Base-by-base conservation (phyloP, 257 asterid species). In the Solanum chiquidenum region DNA sequence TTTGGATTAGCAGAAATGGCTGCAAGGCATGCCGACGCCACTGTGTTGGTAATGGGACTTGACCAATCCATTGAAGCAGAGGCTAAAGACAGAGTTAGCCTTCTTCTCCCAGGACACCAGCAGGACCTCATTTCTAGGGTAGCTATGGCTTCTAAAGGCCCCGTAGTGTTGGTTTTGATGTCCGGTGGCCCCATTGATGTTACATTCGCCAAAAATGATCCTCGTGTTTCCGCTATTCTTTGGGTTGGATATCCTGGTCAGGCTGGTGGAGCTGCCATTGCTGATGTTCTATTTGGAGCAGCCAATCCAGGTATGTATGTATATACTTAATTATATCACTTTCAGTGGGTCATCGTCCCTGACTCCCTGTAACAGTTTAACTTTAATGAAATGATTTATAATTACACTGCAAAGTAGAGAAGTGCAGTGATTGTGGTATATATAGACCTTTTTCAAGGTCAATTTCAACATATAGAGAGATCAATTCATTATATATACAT, bases 201-300 rank as follows among this genome's bases (percentile, higher is more conserved):
- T 75, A 83, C 98, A 71, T 95, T 97, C 71, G 99, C 98, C 12
- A 93, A 93, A 87, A 87, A 91, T 66, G 93, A 97, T 85, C 98
- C 96, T 1, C 91, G 91, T n/a, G 86, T 97, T 42, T 87, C 93
- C 0, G 96, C 93, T 64, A 95, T 95, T 29, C 6, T 97, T 23
- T 97, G 99, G 99, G 98, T 88, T 68, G 99, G 99, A 9, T 97
- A 95, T 74, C 99, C 99, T 23, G 98, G 99, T 21, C 98, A 97
- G 55, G 98, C 98, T 8, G 99, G 99, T 31, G 98, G 98, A 2
- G 86, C 95, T 35, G 98, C 98, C 55, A 94, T 95, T 86, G 98
- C 98, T 69, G 98, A 97, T 92, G 90, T 97, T 13, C 25, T 97
- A 80, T 97, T 91, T 88, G 99, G 99, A 73, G 89, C 94, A 1